Evolutionary conservation across 352 stramenopile species (phyloP).

Genomic region (Discostella stelligera): DNA sequence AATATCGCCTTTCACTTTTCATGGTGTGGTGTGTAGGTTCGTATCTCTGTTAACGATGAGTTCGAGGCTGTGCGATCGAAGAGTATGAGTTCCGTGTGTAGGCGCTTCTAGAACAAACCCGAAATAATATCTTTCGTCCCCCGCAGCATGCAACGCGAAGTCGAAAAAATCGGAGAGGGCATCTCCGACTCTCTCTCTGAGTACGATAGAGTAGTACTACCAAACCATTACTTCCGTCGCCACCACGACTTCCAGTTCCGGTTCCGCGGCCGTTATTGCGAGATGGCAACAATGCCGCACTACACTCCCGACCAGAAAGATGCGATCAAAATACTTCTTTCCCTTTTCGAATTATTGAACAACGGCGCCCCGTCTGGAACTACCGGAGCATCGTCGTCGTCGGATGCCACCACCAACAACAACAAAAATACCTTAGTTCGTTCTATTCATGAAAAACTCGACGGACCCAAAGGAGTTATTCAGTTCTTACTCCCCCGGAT

Average conservation of each 20-base stretch:
- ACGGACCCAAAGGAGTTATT: conserved; percentile 28
- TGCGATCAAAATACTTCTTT: not conserved
- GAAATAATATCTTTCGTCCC: no score
- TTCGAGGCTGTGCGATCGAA: no score
- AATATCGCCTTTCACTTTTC: no score
- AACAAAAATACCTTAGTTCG: not conserved
- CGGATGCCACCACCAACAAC: not conserved
- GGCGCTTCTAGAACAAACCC: no score
- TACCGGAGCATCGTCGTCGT: not conserved
- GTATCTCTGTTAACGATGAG: no score
- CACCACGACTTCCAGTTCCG: not conserved
- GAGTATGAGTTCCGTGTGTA: no score
- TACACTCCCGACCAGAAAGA: not conserved
- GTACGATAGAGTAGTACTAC: no score
- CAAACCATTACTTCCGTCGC: no score
- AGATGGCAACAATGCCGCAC: conserved; percentile 4
- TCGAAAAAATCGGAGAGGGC: no score
- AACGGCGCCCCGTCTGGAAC: not conserved
- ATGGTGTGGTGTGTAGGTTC: no score
- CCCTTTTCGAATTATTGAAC: conserved; percentile 23
- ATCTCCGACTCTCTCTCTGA: no score
- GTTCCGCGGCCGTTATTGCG: not conserved
- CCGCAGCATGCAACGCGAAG: no score
- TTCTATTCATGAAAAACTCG: conserved; percentile 34
- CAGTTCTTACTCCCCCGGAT: conserved; percentile 14